A percentile compares a stretch with the other conserved stretches of the same genome.
Evolutionary conservation across 2,329 filamentous ascomycete species (phyloP).

Genomic region (Chaetomiaceae sp.): DNA sequence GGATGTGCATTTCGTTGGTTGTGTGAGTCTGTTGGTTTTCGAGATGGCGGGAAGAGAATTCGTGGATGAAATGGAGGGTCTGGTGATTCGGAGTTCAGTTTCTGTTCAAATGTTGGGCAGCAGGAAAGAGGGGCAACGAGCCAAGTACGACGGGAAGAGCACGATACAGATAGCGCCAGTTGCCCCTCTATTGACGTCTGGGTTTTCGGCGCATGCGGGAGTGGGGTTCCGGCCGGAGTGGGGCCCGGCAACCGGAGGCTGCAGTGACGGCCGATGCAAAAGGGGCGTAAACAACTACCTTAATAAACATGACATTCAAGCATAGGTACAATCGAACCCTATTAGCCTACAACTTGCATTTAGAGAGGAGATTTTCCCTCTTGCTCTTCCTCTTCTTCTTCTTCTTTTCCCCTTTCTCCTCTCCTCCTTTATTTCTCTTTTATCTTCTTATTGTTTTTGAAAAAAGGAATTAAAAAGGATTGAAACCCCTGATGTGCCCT

Average conservation of each 20-base stretch:
- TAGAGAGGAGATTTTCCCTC: too few species aligned
- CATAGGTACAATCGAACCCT: too few species aligned
- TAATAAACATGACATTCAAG: neutral
- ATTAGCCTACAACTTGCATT: too few species aligned
- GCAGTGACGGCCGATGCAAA: too few species aligned
- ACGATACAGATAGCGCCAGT: constrained; percentile 6
- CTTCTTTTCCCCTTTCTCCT: too few species aligned
- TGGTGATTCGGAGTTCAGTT: too few species aligned
- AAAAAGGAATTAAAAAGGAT: too few species aligned
- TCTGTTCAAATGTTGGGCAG: constrained; percentile 19
- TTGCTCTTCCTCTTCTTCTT: too few species aligned
- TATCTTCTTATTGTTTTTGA: too few species aligned
- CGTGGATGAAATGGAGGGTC: neutral
- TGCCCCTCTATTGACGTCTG: constrained; percentile 23
- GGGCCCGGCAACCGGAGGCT: neutral
- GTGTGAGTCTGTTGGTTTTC: neutral
- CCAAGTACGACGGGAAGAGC: neutral
- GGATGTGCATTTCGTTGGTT: constrained; percentile 51
- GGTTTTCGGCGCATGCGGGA: constrained; percentile 5
- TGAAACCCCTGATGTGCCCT: too few species aligned
- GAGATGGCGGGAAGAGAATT: neutral
- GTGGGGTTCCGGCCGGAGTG: constrained; percentile 11
- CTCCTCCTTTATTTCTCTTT: too few species aligned
- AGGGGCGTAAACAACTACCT: too few species aligned
- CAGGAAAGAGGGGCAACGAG: neutral